These are phyloP conservation scores for Neofusicoccum umdonicola DNA, from an alignment of 2,329 filamentous ascomycete species.

Conservation along the genomic window DNA sequence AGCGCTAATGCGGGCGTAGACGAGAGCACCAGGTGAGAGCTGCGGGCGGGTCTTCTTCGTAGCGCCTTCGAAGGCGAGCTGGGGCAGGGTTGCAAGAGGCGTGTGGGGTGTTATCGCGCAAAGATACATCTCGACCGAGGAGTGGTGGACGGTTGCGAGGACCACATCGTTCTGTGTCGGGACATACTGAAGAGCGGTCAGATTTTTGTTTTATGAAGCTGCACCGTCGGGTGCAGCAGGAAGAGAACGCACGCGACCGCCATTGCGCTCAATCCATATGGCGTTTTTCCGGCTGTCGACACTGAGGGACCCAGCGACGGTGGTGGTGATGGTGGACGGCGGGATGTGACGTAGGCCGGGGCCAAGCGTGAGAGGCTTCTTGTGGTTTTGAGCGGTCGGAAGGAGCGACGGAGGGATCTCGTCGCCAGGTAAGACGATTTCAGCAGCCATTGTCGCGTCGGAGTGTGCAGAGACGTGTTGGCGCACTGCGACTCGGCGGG, in stretches of 20 bases:
- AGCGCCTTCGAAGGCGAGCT: conserved; percentile 89
- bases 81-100: conserved; percentile 68
- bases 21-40: conserved; percentile 70
- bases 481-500: neutral
- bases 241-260: conserved; percentile 59
- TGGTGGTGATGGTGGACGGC: conserved; percentile 68
- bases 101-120: conserved; percentile 69
- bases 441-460: conserved; percentile 51
- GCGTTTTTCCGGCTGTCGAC: conserved; percentile 72
- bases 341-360: conserved; percentile 81
- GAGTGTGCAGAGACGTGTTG: neutral
- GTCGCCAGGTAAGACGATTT: conserved; percentile 81
- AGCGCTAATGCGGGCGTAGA: conserved; percentile 81
- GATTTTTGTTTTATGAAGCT: neutral
- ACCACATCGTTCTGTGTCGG: conserved; percentile 81
- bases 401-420: conserved; percentile 63
- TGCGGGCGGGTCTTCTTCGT: conserved; percentile 88
- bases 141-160: conserved; percentile 79
- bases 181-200: conserved; percentile 60
- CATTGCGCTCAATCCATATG: conserved; percentile 71
- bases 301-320: conserved; percentile 65
- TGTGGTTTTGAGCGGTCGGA: conserved; percentile 64
- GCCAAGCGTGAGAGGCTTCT: conserved; percentile 71
- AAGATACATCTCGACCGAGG: conserved; percentile 73
- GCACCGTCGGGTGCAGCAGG: conserved; percentile 30